A percentile compares a stretch with the other conserved stretches of the same genome.
Conservation (phyloP, 2,329 filamentous ascomycete genomes). For the Chaetomium sp. region DNA sequence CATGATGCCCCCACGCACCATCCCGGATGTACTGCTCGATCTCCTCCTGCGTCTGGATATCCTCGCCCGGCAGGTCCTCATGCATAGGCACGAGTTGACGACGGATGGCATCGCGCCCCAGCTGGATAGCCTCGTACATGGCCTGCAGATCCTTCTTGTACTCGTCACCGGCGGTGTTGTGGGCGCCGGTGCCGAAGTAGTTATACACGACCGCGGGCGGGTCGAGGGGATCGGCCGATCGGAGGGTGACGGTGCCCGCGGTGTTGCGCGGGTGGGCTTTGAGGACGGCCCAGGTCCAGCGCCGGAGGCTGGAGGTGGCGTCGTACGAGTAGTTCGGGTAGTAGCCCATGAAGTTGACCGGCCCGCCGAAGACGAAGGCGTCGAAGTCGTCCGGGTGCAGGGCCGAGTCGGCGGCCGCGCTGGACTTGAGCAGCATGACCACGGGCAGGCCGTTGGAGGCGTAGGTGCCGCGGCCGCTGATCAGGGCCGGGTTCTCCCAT, state of each 20-base stretch:
- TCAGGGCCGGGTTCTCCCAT: slow-evolving; percentile 29
- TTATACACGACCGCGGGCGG: slow-evolving; percentile 57
- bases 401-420: slow-evolving; percentile 12
- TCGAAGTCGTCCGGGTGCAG: slow-evolving; percentile 27
- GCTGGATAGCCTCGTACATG: slow-evolving; percentile 48
- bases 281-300: slow-evolving; percentile 43
- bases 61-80: slow-evolving; percentile 20
- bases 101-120: slow-evolving; percentile 40
- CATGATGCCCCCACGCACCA: slow-evolving; percentile 51
- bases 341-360: slow-evolving; percentile 35
- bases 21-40: slow-evolving; percentile 32
- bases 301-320: slow-evolving; percentile 31
- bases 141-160: slow-evolving; percentile 45
- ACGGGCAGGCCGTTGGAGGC: slow-evolving; percentile 21
- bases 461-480: slow-evolving; percentile 36
- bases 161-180: slow-evolving; percentile 29
- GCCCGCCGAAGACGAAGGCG: slow-evolving; percentile 34
- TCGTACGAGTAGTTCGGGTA: slow-evolving; percentile 31
- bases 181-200: slow-evolving; percentile 47
- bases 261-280: slow-evolving; percentile 58
- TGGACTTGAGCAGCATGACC: slow-evolving; percentile 24
- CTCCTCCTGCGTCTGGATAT: slow-evolving; percentile 15
- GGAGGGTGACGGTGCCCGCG: slow-evolving; percentile 55
- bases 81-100: slow-evolving; percentile 19
- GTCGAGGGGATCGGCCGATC: slow-evolving; percentile 56